phyloP scores from a whole-genome alignment of 257 asterid genomes.

The Perilla frutescens region DNA sequence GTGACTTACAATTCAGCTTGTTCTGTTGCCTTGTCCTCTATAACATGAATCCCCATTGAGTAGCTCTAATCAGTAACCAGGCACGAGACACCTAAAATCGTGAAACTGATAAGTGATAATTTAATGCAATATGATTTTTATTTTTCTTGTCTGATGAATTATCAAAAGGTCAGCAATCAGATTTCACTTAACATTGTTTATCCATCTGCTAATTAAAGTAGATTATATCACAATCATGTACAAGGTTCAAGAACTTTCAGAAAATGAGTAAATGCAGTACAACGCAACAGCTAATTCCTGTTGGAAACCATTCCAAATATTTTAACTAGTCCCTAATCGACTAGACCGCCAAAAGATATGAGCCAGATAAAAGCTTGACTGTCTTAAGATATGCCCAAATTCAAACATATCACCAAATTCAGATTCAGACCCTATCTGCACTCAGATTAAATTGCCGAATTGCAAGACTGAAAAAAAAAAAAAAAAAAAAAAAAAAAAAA shows the following conservation, averaged over 20 bases:
- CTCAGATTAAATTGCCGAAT: neutral
- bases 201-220: neutral
- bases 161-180: neutral
- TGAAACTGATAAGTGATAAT: neutral
- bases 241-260: neutral
- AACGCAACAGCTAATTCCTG: neutral
- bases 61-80: conserved; percentile 9
- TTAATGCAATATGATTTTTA: neutral
- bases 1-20: conserved; percentile 15
- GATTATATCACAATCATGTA: neutral
- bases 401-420: neutral
- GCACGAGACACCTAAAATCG: conserved; percentile 15
- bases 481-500: no score
- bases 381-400: neutral
- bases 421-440: neutral
- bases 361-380: neutral
- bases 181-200: neutral
- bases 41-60: conserved; percentile 10
- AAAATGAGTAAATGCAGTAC: neutral
- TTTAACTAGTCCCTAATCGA: neutral
- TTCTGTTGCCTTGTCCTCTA: conserved; percentile 32
- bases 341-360: neutral
- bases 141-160: neutral
- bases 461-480: neutral
- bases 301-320: neutral